Percentiles rank a stretch among this genome's conserved stretches.
phyloP scores from a whole-genome alignment of 2,329 filamentous ascomycete genomes.

The Pestalotiopsis sp. region DNA sequence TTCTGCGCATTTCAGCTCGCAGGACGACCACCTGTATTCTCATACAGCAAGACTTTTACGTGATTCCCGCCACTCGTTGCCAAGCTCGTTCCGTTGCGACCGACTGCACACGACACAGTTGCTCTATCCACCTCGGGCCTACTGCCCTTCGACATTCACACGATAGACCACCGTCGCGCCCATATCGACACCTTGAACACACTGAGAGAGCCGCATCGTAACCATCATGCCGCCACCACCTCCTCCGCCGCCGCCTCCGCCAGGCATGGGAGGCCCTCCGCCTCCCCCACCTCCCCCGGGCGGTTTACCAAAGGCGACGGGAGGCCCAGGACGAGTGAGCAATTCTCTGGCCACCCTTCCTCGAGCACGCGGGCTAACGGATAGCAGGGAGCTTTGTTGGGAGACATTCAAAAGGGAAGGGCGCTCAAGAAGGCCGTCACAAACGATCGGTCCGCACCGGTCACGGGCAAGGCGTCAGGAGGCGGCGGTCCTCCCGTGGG shows the following conservation, averaged over 20 bases:
- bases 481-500: slow-evolving; percentile 64
- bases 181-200: not conserved
- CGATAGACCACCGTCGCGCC: not conserved
- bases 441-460: slow-evolving; percentile 88
- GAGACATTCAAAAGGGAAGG: slow-evolving; percentile 83
- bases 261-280: slow-evolving; percentile 58
- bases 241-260: slow-evolving; percentile 70
- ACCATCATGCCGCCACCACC: slow-evolving; percentile 59
- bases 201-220: not conserved
- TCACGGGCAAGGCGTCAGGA: slow-evolving; percentile 59
- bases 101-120: not conserved
- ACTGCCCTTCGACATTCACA: not conserved
- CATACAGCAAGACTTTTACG: not conserved
- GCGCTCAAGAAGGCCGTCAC: slow-evolving; percentile 83
- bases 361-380: not conserved
- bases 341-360: not conserved
- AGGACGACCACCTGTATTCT: not conserved
- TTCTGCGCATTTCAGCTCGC: not conserved
- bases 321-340: slow-evolving; percentile 64
- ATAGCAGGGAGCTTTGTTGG: slow-evolving; percentile 77
- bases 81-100: not conserved
- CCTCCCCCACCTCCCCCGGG: slow-evolving; percentile 59
- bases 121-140: not conserved
- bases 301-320: slow-evolving; percentile 60
- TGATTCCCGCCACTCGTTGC: not conserved